Conservation (phyloP, 2,329 filamentous ascomycete genomes). For the Ceratocystiopsis minuta region DNA sequence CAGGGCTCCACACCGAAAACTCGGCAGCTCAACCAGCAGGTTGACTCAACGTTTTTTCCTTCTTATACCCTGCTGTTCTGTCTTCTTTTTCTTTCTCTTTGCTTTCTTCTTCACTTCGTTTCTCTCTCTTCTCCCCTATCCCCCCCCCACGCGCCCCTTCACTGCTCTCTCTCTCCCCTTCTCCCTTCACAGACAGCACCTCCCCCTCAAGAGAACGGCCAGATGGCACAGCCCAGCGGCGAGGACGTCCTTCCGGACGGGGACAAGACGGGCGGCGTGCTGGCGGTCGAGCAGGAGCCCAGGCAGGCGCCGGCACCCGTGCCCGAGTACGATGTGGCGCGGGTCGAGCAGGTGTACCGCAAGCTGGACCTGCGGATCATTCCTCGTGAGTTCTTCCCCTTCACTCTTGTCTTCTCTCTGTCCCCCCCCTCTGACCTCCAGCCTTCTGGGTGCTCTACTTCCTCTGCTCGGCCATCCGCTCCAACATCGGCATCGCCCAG, state of each 20-base stretch:
- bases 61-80: too few relatives aligned
- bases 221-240: background rate
- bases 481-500: slow-evolving; percentile 83
- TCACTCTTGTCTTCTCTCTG: too few relatives aligned
- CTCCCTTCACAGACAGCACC: slow-evolving; percentile 5
- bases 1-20: too few relatives aligned
- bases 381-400: slow-evolving; percentile 23
- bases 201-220: too few relatives aligned
- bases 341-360: slow-evolving; percentile 12
- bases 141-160: too few relatives aligned
- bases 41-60: background rate
- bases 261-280: slow-evolving; percentile 1
- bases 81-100: background rate
- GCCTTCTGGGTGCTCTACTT: slow-evolving; percentile 88
- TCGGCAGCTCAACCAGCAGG: too few relatives aligned
- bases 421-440: slow-evolving; percentile 9
- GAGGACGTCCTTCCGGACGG: background rate
- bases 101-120: background rate
- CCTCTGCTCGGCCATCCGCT: slow-evolving; percentile 77
- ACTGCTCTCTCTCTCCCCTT: background rate
- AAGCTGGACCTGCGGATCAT: slow-evolving; percentile 43
- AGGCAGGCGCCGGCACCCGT: background rate
- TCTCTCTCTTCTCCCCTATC: too few relatives aligned
- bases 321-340: slow-evolving; percentile 2
- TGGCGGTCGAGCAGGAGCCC: background rate